Evolutionary conservation across 257 asterid species (phyloP).

Genomic region (Apocynum venetum): DNA sequence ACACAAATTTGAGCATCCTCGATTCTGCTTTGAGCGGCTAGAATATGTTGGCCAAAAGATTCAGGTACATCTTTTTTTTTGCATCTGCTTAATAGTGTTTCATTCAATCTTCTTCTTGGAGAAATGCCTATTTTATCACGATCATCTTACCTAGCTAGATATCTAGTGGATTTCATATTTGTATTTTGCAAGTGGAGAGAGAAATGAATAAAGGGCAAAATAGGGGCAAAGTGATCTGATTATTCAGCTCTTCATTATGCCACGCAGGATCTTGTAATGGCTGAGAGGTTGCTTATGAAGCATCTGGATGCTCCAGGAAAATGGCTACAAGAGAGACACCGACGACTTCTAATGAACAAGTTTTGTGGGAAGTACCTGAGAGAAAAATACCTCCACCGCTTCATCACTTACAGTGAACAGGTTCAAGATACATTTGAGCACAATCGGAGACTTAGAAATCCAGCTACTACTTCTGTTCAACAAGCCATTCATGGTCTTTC

Average conservation of each 20-base stretch:
- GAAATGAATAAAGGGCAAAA: background rate
- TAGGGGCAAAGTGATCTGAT: background rate
- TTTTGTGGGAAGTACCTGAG: conserved; percentile 87
- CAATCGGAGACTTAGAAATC: conserved; percentile 88
- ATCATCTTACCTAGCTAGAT: background rate
- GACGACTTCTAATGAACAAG: conserved; percentile 84
- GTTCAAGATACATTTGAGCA: conserved; percentile 87
- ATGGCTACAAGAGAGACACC: conserved; percentile 87
- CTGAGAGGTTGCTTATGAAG: conserved; percentile 93
- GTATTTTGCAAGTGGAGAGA: background rate
- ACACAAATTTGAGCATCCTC: conserved; percentile 83
- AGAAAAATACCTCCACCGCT: conserved; percentile 76
- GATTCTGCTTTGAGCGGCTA: conserved; percentile 92
- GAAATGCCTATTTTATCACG: no score
- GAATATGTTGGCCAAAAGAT: conserved; percentile 97
- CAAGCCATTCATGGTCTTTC: conserved; percentile 94
- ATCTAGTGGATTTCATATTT: background rate
- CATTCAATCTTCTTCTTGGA: background rate
- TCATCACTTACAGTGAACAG: conserved; percentile 76
- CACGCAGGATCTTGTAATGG: conserved; percentile 88
- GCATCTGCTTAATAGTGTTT: background rate
- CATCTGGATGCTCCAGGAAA: conserved; percentile 95
- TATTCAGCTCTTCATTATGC: background rate
- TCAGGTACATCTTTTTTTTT: conserved; percentile 46
- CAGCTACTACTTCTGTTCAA: conserved; percentile 92